Evolutionary conservation across 2,329 filamentous ascomycete species (phyloP).

Genomic region (Fusarium transvaalense): DNA sequence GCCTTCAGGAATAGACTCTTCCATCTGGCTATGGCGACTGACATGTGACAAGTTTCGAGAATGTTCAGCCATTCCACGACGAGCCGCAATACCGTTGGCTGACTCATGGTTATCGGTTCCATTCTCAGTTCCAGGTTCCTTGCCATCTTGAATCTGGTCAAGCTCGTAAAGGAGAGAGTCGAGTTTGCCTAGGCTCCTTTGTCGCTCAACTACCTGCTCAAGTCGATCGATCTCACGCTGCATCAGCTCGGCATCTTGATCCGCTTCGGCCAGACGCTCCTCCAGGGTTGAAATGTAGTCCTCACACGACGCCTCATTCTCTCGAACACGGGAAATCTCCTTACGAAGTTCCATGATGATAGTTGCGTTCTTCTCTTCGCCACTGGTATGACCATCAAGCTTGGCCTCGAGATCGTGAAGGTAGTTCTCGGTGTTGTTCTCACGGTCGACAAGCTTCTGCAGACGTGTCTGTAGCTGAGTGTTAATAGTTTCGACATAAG

Average conservation of each 20-base stretch:
- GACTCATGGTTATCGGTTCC: slow-evolving; percentile 48
- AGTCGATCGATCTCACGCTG: slow-evolving; percentile 94
- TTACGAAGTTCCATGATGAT: slow-evolving; percentile 90
- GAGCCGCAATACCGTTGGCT: slow-evolving; percentile 57
- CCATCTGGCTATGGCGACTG: slow-evolving; percentile 66
- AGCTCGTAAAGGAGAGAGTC: slow-evolving; percentile 93
- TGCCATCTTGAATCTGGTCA: slow-evolving; percentile 77
- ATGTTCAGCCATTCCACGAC: slow-evolving; percentile 62
- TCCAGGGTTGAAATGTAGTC: slow-evolving; percentile 98
- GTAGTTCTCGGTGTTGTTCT: slow-evolving; percentile 91
- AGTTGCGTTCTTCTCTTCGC: slow-evolving; percentile 91
- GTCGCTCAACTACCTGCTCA: slow-evolving; percentile 94
- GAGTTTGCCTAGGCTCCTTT: slow-evolving; percentile 93
- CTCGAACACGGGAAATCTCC: slow-evolving; percentile 86
- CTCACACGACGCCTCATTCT: slow-evolving; percentile 90
- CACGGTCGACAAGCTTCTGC: slow-evolving; percentile 93
- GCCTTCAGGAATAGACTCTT: slow-evolving; percentile 67
- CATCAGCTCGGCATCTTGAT: slow-evolving; percentile 97
- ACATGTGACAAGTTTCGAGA: slow-evolving; percentile 67
- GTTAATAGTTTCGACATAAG: slow-evolving; percentile 93
- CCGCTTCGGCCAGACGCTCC: slow-evolving; percentile 92
- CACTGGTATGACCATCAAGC: slow-evolving; percentile 88
- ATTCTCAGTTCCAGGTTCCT: slow-evolving; percentile 53
- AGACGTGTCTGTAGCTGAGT: slow-evolving; percentile 87
- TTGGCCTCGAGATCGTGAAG: slow-evolving; percentile 91